phyloP scores from a whole-genome alignment of 192 early-diverging fungal genomes.

The Chytriomyces sp. region DNA sequence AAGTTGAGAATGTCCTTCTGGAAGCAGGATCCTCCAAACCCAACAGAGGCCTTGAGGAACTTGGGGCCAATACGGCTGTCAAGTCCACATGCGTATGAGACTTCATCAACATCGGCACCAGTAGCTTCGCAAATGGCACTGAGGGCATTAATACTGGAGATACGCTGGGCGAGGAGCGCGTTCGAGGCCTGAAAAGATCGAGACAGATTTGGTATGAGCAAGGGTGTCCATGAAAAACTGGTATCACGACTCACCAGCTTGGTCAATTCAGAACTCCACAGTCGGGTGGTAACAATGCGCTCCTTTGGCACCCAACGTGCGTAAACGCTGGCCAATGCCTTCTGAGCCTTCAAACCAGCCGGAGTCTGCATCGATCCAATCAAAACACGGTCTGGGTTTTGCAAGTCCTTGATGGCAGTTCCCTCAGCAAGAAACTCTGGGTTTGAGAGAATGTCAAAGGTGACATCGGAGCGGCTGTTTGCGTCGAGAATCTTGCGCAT shows the following conservation, averaged over 20 bases:
- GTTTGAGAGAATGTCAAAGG: slow-evolving; percentile 88
- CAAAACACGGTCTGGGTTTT: slow-evolving; percentile 86
- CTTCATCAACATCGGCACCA: slow-evolving; percentile 89
- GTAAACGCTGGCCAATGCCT: slow-evolving; percentile 76
- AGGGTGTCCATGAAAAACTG: background rate
- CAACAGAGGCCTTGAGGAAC: slow-evolving; percentile 89
- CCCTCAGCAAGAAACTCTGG: slow-evolving; percentile 97
- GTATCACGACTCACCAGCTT: slow-evolving; percentile 68
- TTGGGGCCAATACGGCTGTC: slow-evolving; percentile 86
- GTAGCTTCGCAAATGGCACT: slow-evolving; percentile 91
- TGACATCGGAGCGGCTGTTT: slow-evolving; percentile 68
- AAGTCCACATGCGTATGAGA: slow-evolving; percentile 85
- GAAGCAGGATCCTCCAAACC: slow-evolving; percentile 95
- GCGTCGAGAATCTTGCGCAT: slow-evolving; percentile 85
- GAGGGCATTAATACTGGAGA: slow-evolving; percentile 89
- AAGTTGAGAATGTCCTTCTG: slow-evolving; percentile 94
- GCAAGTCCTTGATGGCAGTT: slow-evolving; percentile 81
- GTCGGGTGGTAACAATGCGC: slow-evolving; percentile 86
- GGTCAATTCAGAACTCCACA: slow-evolving; percentile 93
- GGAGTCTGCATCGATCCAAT: slow-evolving; percentile 79
- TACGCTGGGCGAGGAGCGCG: slow-evolving; percentile 91
- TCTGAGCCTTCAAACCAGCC: slow-evolving; percentile 74
- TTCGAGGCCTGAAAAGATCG: slow-evolving; percentile 72
- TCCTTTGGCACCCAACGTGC: slow-evolving; percentile 83
- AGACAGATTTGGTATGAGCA: background rate